These are phyloP conservation scores for Hordeum pubiflorum DNA, from an alignment of 202 grass and related monocot species.

Conservation along the genomic window DNA sequence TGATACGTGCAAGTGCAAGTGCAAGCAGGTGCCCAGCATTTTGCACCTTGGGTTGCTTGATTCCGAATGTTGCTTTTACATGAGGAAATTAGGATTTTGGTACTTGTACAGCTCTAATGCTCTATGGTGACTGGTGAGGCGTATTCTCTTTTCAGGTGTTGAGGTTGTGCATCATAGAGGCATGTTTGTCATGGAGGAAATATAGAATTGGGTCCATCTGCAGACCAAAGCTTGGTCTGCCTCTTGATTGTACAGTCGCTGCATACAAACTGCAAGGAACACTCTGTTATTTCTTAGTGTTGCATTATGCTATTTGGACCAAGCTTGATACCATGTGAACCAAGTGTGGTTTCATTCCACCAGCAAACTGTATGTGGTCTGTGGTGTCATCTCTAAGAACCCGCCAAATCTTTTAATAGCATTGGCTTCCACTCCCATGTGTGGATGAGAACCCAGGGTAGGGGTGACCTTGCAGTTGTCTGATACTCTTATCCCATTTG, in stretches of 20 bases:
- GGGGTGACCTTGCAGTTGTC: too few relatives aligned
- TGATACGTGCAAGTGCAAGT: too few relatives aligned
- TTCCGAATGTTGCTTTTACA: background rate
- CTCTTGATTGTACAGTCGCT: background rate
- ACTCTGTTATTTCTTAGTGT: background rate
- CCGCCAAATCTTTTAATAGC: background rate
- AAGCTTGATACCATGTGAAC: background rate
- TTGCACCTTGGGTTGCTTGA: background rate
- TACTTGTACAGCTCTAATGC: background rate
- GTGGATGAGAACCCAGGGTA: too few relatives aligned
- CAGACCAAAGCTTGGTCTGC: background rate
- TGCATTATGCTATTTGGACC: background rate
- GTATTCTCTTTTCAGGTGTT: background rate
- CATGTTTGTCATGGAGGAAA: background rate
- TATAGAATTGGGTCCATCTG: background rate
- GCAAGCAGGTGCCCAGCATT: background rate
- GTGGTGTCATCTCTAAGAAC: background rate
- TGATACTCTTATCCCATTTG: too few relatives aligned
- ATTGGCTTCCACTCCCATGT: background rate
- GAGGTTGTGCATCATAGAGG: background rate
- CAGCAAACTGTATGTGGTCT: background rate
- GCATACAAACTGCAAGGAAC: background rate
- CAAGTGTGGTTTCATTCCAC: background rate
- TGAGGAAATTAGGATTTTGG: background rate
- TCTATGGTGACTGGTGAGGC: background rate